Base-by-base conservation (phyloP, 2,329 filamentous ascomycete species). In the Amauroascus niger region DNA sequence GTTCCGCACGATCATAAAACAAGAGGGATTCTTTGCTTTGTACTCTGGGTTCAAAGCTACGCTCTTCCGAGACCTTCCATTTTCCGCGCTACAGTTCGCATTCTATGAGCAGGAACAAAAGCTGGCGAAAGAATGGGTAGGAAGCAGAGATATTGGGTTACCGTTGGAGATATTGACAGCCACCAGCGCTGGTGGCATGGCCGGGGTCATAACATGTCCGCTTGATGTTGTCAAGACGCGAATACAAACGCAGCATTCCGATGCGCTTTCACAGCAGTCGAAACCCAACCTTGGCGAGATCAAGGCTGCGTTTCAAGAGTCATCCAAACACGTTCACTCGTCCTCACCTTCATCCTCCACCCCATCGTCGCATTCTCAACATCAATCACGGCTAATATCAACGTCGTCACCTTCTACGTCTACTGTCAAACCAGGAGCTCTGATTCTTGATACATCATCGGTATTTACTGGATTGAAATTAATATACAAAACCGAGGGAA, bases 1-100 rank as follows among this genome's bases (percentile, higher is more conserved):
- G 1, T 82, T 84, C 13, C 82, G 84, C 61, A 95, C 88, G 0
- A 97, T 98, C 55, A 78, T 89, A 14, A 82, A 83, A 37, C 78
- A 79, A 40, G 93, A 98, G 72, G 94, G 93, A 0, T 77, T 88
- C 52, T 76, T 81, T 0, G 93, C 94, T 16, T 79, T 98, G 22
- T 98, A 96, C 69, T 86, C 95, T 62, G 93, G 93, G n/a, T 98
- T 94, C 74, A 93, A 93, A 68, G 93, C 93, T 9, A 98, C 93
- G 0, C 81, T 98, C 2, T 93, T 87, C 72, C 86, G 93, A 55
- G 93, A 98, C 64, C 78, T 98, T 20, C 93, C 93, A 1, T 98
- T 96, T 67, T 97, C 91, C 0, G 93, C 93, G 0, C 74, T 98
- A 9, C 93, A 98, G 66, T 97, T 98, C 70, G 91, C 94, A 64